Conservation (phyloP, 73 alveolate genomes). For the Paramecium octaurelia region DNA sequence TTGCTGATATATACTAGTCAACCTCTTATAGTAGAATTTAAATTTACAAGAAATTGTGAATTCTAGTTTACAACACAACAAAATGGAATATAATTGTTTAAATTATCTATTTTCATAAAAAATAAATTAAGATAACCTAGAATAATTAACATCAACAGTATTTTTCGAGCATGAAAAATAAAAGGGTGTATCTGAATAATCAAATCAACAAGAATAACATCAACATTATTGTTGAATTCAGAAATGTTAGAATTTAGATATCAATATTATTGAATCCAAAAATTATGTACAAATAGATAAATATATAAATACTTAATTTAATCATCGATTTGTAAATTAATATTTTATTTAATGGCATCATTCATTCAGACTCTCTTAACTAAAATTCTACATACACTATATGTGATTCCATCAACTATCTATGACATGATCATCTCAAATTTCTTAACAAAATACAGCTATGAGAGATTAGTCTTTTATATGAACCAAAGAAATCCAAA, state of each 20-base stretch:
- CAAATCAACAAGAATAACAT: too few relatives aligned
- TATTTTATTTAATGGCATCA: background rate
- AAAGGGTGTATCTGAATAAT: too few relatives aligned
- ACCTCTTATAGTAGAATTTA: too few relatives aligned
- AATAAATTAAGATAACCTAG: too few relatives aligned
- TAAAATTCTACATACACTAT: background rate
- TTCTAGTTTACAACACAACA: too few relatives aligned
- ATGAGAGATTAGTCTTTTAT: background rate
- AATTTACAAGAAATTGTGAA: too few relatives aligned
- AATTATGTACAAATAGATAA: background rate
- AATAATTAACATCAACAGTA: too few relatives aligned
- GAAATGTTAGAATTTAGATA: background rate
- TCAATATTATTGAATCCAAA: background rate
- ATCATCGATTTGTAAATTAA: background rate
- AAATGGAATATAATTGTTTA: too few relatives aligned
- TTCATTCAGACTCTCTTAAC: background rate
- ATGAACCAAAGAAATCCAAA: conserved; percentile 26
- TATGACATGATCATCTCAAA: conserved; percentile 9
- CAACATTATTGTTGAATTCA: too few relatives aligned
- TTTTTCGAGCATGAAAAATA: too few relatives aligned
- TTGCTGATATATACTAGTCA: too few relatives aligned
- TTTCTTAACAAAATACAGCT: conserved; percentile 8
- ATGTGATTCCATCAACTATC: background rate
- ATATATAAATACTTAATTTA: background rate
- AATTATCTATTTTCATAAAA: too few relatives aligned